Evolutionary conservation across 352 stramenopile genomes (phyloP).

Genomic region (Phytopythium mirpurense): DNA sequence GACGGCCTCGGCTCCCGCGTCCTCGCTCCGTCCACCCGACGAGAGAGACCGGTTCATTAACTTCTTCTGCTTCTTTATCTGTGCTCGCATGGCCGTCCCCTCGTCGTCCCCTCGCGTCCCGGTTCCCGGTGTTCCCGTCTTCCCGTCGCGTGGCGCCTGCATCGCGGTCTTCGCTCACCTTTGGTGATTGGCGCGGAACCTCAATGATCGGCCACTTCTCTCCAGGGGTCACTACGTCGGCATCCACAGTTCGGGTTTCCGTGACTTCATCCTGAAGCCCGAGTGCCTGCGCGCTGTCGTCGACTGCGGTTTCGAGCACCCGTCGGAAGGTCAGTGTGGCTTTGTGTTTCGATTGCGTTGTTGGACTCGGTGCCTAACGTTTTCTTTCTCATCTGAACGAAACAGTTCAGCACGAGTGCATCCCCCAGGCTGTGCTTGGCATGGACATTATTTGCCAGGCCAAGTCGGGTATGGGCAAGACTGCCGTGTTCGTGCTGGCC

Average conservation of each 20-base stretch:
- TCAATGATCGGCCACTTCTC: constrained; percentile 6
- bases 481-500: constrained; percentile 98
- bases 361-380: too few species aligned
- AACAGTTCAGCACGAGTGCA: constrained; percentile 98
- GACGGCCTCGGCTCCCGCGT: constrained; percentile 2
- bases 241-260: constrained; percentile 99
- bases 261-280: constrained; percentile 99
- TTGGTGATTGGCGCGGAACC: neutral
- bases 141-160: constrained; percentile 1
- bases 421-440: constrained; percentile 98
- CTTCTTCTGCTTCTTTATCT: constrained; percentile 79
- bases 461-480: constrained; percentile 99
- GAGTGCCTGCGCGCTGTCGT: constrained; percentile 98
- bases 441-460: constrained; percentile 99
- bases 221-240: constrained; percentile 98
- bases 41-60: constrained; percentile 58
- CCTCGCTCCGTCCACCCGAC: constrained; percentile 5
- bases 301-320: constrained; percentile 99
- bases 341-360: neutral
- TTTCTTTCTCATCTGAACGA: constrained; percentile 6
- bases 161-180: constrained; percentile 11
- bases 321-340: constrained; percentile 91
- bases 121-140: neutral
- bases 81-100: constrained; percentile 26
- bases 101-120: constrained; percentile 2